Percentiles rank a stretch among this genome's conserved stretches.
phyloP scores from a whole-genome alignment of 441 rosid genomes.

The Erodium moschatum region DNA sequence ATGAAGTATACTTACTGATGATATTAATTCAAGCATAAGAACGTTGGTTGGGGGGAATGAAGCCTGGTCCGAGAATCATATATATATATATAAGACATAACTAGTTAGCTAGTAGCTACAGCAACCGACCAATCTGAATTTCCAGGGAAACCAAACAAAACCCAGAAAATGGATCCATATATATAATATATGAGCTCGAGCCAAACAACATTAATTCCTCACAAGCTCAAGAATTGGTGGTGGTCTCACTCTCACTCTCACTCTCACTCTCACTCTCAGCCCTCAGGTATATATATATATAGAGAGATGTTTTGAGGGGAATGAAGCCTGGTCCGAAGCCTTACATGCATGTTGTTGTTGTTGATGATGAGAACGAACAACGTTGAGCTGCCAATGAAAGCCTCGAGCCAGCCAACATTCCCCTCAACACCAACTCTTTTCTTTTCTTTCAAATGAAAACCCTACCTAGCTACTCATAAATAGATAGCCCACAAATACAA shows the following conservation, averaged over 20 bases:
- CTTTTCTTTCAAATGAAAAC: too few relatives aligned
- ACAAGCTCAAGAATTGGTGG: conserved; percentile 20
- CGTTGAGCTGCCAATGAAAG: conserved; percentile 15
- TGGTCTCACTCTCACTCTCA: too few relatives aligned
- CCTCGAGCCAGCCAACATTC: conserved; percentile 41
- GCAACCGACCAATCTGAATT: neutral
- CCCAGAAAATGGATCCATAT: neutral
- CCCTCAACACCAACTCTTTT: conserved; percentile 24
- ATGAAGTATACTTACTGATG: neutral
- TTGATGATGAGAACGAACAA: conserved; percentile 3
- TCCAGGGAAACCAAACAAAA: neutral
- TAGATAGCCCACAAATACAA: neutral
- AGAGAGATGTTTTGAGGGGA: conserved; percentile 28
- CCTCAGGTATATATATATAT: neutral
- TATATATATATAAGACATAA: too few relatives aligned
- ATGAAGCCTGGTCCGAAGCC: conserved; percentile 42
- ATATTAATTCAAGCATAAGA: neutral
- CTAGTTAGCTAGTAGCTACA: too few relatives aligned
- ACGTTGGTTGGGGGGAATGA: conserved; percentile 39
- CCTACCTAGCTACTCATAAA: neutral
- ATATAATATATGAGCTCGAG: conserved; percentile 28
- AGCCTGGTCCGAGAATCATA: conserved; percentile 58
- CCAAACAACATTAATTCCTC: conserved; percentile 52
- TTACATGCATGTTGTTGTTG: conserved; percentile 7
- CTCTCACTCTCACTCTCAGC: too few relatives aligned